Conservation (phyloP, 2,329 filamentous ascomycete species). For the Pezicula carpinea region DNA sequence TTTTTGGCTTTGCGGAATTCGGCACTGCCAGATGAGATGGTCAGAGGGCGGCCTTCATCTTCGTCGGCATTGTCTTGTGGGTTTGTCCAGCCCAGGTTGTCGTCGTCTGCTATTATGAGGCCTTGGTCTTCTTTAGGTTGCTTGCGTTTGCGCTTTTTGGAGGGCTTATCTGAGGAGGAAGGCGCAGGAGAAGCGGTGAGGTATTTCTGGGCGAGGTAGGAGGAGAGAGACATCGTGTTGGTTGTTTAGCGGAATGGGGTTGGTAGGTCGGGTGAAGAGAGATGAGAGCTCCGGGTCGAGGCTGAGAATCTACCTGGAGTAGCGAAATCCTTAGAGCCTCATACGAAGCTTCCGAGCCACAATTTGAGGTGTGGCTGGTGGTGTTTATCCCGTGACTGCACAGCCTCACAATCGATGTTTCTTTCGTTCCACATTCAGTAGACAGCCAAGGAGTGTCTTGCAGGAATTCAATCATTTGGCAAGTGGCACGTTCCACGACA, state of each 20-base stretch:
- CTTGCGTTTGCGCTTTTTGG: conserved; percentile 63
- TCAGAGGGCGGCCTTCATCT: conserved; percentile 46
- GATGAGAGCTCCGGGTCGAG: neutral
- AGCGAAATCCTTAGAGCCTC: no score
- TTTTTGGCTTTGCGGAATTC: conserved; percentile 74
- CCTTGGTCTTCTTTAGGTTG: conserved; percentile 39
- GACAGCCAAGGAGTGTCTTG: no score
- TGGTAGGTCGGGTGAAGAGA: neutral
- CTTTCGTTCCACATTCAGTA: no score
- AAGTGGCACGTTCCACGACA: no score
- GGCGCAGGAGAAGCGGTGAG: conserved; percentile 60
- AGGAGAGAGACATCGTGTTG: conserved; percentile 58
- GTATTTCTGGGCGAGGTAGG: conserved; percentile 90
- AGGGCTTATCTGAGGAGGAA: conserved; percentile 46
- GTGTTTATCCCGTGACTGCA: no score
- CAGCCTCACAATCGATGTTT: no score
- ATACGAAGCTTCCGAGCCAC: no score
- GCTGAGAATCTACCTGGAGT: no score
- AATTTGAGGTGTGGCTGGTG: no score
- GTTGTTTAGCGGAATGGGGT: neutral
- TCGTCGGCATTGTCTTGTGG: conserved; percentile 44
- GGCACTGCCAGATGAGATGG: conserved; percentile 41
- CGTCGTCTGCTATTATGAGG: conserved; percentile 62
- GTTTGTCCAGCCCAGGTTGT: conserved; percentile 38
- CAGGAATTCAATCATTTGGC: no score